Evolutionary conservation across 1,284 basidiomycete species (phyloP).

Genomic region (Microbotryomycetes sp.): DNA sequence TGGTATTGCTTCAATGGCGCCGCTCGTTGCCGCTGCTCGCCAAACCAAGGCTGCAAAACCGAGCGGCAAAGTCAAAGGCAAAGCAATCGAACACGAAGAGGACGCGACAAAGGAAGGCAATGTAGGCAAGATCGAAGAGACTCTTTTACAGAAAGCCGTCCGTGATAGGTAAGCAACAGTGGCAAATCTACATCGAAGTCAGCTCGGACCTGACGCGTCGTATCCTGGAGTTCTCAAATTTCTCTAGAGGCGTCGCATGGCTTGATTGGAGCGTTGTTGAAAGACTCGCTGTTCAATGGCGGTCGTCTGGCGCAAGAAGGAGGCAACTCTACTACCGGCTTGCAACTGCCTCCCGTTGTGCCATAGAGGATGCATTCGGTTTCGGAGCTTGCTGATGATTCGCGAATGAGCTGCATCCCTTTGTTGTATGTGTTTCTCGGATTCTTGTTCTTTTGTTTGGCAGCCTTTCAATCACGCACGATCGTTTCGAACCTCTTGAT

Average conservation of each 20-base stretch:
- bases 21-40: constrained; percentile 24
- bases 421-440: too few species aligned
- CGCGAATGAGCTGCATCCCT: too few species aligned
- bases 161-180: constrained; percentile 25
- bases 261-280: constrained; percentile 27
- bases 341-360: constrained; percentile 20
- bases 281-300: constrained; percentile 29
- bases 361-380: too few species aligned
- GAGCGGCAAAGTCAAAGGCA: constrained; percentile 6
- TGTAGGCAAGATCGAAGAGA: constrained; percentile 13
- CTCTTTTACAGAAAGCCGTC: constrained; percentile 20
- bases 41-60: constrained; percentile 1
- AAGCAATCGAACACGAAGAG: background rate
- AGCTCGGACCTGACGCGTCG: too few species aligned
- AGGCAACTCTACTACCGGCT: background rate
- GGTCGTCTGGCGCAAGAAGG: constrained; percentile 5
- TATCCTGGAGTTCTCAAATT: constrained; percentile 26
- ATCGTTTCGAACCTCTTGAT: too few species aligned
- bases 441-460: too few species aligned
- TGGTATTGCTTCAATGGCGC: constrained; percentile 22
- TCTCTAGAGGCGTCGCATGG: constrained; percentile 22
- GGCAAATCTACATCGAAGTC: too few species aligned
- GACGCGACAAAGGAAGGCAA: background rate
- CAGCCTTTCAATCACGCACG: too few species aligned
- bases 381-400: too few species aligned